Conservation (phyloP, 345 rosid genomes). For the Hibiscus syriacus region DNA sequence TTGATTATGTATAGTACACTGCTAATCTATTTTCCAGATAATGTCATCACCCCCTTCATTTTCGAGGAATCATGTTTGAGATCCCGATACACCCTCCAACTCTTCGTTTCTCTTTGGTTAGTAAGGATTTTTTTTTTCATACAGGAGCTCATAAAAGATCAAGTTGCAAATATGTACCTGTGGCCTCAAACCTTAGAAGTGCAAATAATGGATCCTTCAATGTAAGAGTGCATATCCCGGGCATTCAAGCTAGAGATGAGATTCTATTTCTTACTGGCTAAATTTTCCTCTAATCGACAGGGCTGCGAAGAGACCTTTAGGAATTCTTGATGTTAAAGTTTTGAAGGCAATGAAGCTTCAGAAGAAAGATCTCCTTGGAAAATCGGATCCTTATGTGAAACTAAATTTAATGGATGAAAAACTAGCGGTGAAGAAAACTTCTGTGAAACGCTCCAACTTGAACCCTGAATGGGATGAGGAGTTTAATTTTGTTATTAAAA, state of each 20-base stretch:
- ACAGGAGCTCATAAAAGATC: conserved; percentile 90
- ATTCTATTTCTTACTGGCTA: conserved; percentile 1
- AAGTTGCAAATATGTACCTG: conserved; percentile 87
- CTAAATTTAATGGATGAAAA: conserved; percentile 76
- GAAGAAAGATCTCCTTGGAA: conserved; percentile 78
- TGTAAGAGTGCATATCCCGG: conserved; percentile 27
- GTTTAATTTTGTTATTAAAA: conserved; percentile 59
- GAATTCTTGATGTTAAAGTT: conserved; percentile 69
- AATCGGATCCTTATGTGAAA: conserved; percentile 91
- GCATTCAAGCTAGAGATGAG: not conserved
- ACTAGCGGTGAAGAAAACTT: conserved; percentile 59
- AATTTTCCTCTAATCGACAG: conserved; percentile 20
- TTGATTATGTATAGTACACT: not conserved
- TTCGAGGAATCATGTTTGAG: not conserved
- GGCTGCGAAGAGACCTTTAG: conserved; percentile 77
- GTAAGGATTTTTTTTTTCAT: conserved; percentile 3
- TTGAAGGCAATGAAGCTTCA: conserved; percentile 66
- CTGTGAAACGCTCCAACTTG: conserved; percentile 71
- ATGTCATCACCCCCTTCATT: not conserved
- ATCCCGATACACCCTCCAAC: not conserved
- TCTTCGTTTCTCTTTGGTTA: not conserved
- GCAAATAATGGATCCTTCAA: conserved; percentile 67
- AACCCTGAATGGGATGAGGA: conserved; percentile 98
- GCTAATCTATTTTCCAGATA: not conserved
- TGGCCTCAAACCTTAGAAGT: conserved; percentile 94